Conservation (phyloP, 305 asterid genomes). For the Solanum hybrid region DNA sequence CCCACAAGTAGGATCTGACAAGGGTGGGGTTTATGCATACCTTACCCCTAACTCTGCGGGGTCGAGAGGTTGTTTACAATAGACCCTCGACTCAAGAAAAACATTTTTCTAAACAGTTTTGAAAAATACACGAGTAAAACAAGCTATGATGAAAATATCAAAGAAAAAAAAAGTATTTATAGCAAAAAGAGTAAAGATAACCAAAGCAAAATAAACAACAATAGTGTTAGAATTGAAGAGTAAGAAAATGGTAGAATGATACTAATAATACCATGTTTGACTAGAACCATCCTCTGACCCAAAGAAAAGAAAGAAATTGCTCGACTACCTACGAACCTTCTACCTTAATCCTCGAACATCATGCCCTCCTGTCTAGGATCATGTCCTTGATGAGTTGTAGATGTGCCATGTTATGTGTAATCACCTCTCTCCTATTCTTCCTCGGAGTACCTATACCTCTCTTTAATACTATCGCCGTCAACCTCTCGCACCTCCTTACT, state of each 20-base stretch:
- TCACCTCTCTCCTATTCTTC: not conserved
- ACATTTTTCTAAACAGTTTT: not conserved
- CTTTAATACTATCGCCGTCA: not conserved
- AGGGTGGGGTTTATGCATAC: not conserved
- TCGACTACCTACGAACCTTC: not conserved
- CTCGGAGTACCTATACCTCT: not conserved
- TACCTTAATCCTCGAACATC: not conserved
- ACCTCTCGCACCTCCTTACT: not conserved
- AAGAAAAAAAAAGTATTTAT: not conserved
- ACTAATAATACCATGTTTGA: not conserved
- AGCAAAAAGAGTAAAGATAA: not conserved
- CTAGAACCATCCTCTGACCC: not conserved
- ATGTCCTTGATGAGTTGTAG: not conserved
- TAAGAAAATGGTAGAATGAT: not conserved
- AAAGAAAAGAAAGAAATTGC: not conserved
- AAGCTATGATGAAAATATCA: not conserved
- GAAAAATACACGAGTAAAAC: not conserved
- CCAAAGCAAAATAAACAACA: not conserved
- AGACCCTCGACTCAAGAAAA: not conserved
- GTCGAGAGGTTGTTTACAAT: not conserved
- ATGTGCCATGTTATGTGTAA: not conserved
- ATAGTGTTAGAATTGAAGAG: not conserved
- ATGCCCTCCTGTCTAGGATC: not conserved
- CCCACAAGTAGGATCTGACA: not conserved
- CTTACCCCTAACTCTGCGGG: not conserved